These are phyloP conservation scores for Cladorrhinum sp. DNA, from an alignment of 2,329 filamentous ascomycete species.

Conservation along the genomic window DNA sequence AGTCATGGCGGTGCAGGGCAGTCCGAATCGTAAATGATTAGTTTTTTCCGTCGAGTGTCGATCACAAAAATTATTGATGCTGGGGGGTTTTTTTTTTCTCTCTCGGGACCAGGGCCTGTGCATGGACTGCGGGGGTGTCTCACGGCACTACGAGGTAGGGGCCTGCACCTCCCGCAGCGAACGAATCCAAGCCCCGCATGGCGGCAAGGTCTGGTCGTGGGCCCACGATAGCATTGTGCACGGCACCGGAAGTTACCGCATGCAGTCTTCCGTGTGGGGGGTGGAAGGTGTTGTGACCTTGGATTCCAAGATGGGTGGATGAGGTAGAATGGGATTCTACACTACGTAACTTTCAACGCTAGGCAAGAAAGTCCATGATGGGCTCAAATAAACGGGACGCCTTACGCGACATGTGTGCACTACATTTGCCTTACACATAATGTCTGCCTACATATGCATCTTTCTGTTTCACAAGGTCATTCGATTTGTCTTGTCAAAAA, in stretches of 20 bases:
- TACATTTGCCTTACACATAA: neutral
- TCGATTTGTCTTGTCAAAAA: too few species aligned
- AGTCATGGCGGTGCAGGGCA: conserved; percentile 6
- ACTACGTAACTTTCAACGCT: neutral
- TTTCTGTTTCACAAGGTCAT: too few species aligned
- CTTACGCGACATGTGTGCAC: neutral
- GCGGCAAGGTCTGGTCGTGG: neutral
- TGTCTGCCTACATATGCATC: too few species aligned
- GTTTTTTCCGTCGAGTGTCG: neutral
- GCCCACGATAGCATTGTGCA: neutral
- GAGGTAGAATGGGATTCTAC: neutral
- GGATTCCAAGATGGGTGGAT: too few species aligned
- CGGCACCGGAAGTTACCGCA: neutral
- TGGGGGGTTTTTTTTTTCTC: neutral
- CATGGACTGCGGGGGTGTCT: neutral
- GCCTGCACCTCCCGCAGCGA: neutral
- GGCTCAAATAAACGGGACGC: neutral
- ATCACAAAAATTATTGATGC: neutral
- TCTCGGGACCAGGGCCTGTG: neutral
- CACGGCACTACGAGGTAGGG: neutral
- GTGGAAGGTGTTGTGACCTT: too few species aligned
- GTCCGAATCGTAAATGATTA: neutral
- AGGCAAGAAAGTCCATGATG: neutral
- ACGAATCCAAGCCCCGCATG: neutral
- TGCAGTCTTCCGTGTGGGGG: neutral